A percentile compares a stretch with the other conserved stretches of the same genome.
These are phyloP conservation scores for Colletotrichum lupini DNA, from an alignment of 2,329 filamentous ascomycete genomes.

Conservation along the genomic window DNA sequence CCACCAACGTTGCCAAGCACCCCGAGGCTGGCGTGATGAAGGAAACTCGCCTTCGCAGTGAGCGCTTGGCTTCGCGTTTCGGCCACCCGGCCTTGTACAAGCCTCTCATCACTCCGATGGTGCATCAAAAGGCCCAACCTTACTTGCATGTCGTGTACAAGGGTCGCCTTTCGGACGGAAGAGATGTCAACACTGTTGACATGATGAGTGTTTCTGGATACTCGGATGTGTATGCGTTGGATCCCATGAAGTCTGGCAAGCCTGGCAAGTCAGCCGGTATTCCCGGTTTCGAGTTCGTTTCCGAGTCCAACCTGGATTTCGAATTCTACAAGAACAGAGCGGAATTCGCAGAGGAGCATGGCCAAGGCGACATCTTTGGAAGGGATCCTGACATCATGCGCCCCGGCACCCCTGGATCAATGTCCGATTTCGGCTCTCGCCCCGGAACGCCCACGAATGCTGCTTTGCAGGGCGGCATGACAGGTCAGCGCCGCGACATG, in stretches of 20 bases:
- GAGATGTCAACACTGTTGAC: slow-evolving; percentile 67
- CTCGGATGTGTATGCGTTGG: slow-evolving; percentile 84
- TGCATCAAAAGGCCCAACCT: slow-evolving; percentile 89
- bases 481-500: slow-evolving; percentile 25
- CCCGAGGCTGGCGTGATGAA: slow-evolving; percentile 60
- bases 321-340: slow-evolving; percentile 90
- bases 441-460: slow-evolving; percentile 60
- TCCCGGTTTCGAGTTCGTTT: slow-evolving; percentile 89
- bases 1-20: slow-evolving; percentile 63
- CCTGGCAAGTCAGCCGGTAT: slow-evolving; percentile 60
- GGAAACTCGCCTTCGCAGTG: slow-evolving; percentile 67
- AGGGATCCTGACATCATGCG: slow-evolving; percentile 67
- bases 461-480: slow-evolving; percentile 47
- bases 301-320: slow-evolving; percentile 88
- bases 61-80: slow-evolving; percentile 81
- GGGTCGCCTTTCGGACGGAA: slow-evolving; percentile 78
- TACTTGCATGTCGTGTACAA: slow-evolving; percentile 87
- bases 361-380: slow-evolving; percentile 78
- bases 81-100: slow-evolving; percentile 92
- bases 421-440: slow-evolving; percentile 57
- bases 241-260: slow-evolving; percentile 74
- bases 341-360: slow-evolving; percentile 88
- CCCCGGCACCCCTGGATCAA: slow-evolving; percentile 70
- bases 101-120: slow-evolving; percentile 93
- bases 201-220: slow-evolving; percentile 74